Conservation (phyloP, 78 protist species). For the Diacronema lutheri region DNA sequence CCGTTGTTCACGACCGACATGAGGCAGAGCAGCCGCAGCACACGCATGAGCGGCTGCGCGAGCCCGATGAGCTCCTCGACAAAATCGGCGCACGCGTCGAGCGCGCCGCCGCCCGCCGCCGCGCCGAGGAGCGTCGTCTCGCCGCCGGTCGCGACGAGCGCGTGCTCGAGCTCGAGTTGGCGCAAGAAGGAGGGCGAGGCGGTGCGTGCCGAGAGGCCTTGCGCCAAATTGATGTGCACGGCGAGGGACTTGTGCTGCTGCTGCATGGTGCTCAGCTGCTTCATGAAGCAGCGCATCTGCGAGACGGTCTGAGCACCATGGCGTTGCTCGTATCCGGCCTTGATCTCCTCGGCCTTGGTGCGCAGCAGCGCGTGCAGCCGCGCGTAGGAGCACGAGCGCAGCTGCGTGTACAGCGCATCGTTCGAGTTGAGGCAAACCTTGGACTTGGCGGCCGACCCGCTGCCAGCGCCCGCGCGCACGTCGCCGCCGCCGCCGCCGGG, state of each 20-base stretch:
- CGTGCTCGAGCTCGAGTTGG: constrained; percentile 57
- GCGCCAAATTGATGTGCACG: neutral
- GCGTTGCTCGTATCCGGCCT: too few species aligned
- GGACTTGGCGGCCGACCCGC: too few species aligned
- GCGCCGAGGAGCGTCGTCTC: neutral
- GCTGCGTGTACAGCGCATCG: too few species aligned
- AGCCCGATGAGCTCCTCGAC: neutral
- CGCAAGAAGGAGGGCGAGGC: neutral
- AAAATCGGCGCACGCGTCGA: too few species aligned
- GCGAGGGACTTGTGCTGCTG: constrained; percentile 38
- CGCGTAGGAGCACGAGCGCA: too few species aligned
- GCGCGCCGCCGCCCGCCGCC: too few species aligned
- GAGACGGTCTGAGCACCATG: too few species aligned
- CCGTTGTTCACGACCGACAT: constrained; percentile 59
- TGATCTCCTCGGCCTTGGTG: too few species aligned
- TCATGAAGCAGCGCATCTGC: constrained; percentile 55
- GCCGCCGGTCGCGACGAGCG: neutral
- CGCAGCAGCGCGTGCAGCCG: too few species aligned
- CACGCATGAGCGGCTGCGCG: constrained; percentile 39
- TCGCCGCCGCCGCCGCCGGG: too few species aligned
- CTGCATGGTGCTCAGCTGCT: constrained; percentile 37
- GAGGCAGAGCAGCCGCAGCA: constrained; percentile 66
- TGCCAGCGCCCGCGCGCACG: too few species aligned
- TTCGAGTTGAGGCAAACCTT: too few species aligned
- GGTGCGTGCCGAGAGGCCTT: neutral